These are phyloP conservation scores for Phoma herbarum DNA, from an alignment of 2,329 filamentous ascomycete species.

Conservation along the genomic window DNA sequence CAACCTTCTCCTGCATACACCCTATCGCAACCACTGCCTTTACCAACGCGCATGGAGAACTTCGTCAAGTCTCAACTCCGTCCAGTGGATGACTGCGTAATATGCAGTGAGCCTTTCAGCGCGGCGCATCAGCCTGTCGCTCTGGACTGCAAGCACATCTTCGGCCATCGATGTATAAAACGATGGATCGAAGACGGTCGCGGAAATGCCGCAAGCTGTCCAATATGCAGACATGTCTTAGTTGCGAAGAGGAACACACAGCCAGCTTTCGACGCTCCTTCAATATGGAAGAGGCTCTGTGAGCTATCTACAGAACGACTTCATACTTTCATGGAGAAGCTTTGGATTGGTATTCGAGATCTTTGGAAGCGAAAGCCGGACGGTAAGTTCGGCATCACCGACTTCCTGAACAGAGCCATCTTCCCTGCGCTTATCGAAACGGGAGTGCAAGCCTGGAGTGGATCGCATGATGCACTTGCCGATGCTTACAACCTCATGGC, in stretches of 20 bases:
- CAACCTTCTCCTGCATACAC: not conserved
- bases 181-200: slow-evolving; percentile 38
- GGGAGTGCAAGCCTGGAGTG: not conserved
- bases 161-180: slow-evolving; percentile 42
- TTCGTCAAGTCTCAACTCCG: slow-evolving; percentile 38
- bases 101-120: slow-evolving; percentile 42
- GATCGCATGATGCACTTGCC: slow-evolving; percentile 22
- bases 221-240: slow-evolving; percentile 38
- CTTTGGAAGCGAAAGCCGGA: slow-evolving; percentile 32
- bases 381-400: slow-evolving; percentile 30
- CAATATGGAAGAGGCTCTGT: slow-evolving; percentile 41
- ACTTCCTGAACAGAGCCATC: slow-evolving; percentile 32
- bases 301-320: slow-evolving; percentile 33
- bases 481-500: slow-evolving; percentile 38
- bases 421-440: slow-evolving; percentile 35
- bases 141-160: slow-evolving; percentile 44
- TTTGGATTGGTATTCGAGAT: slow-evolving; percentile 32
- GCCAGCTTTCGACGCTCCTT: slow-evolving; percentile 28
- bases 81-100: slow-evolving; percentile 37
- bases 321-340: slow-evolving; percentile 27
- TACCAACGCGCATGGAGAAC: slow-evolving; percentile 32
- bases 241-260: slow-evolving; percentile 23
- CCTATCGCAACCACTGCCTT: not conserved
- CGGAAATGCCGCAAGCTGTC: slow-evolving; percentile 39
- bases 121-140: slow-evolving; percentile 39